These are phyloP conservation scores for Polygonum aviculare DNA, from an alignment of 148 eudicot species.

Conservation along the genomic window DNA sequence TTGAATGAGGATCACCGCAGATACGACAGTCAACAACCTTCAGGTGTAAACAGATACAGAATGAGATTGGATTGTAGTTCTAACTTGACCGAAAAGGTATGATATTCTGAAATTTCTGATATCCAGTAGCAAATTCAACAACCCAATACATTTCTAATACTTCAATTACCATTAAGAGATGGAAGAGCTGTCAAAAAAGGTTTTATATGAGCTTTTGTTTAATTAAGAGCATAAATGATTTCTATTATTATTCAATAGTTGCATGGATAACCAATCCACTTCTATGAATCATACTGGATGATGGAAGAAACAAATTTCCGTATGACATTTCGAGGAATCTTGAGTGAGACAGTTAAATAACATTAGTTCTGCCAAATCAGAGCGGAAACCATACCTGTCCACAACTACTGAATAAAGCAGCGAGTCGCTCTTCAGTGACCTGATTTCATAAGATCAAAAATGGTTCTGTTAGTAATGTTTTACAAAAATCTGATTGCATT, in stretches of 20 bases:
- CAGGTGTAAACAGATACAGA: background rate
- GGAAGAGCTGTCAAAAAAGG: too few species aligned
- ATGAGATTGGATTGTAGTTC: background rate
- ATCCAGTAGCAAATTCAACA: background rate
- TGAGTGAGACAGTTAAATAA: background rate
- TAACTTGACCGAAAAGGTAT: background rate
- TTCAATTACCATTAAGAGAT: too few species aligned
- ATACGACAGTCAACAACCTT: conserved; percentile 91
- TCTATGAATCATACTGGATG: background rate
- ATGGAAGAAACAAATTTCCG: background rate
- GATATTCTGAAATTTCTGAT: background rate
- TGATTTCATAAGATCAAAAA: conserved; percentile 12
- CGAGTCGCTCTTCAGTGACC: conserved; percentile 99
- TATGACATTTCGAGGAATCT: background rate
- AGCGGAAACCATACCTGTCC: conserved; percentile 64
- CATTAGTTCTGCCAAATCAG: background rate
- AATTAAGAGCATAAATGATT: background rate
- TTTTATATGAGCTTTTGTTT: too few species aligned
- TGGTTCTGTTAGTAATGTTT: background rate
- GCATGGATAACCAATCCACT: background rate
- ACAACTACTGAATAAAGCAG: conserved; percentile 68
- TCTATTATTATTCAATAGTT: background rate
- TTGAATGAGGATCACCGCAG: conserved; percentile 94
- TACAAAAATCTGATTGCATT: background rate
- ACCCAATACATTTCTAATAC: too few species aligned